These are phyloP conservation scores for Candida saitoana DNA, from an alignment of 805 yeast species.

Conservation along the genomic window DNA sequence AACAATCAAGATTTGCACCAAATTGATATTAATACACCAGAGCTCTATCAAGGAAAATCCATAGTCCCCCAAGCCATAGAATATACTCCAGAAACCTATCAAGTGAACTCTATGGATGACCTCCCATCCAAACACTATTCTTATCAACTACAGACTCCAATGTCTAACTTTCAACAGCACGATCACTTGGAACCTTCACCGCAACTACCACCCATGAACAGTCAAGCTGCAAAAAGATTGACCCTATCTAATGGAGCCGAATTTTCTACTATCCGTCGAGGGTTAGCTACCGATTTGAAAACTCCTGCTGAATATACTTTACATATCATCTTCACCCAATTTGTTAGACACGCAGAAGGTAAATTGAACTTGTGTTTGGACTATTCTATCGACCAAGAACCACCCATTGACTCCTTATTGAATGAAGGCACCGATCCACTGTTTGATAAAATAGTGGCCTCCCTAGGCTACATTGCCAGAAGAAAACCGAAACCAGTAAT, in stretches of 20 bases:
- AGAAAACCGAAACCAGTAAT: constrained; percentile 92
- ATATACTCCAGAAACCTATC: background rate
- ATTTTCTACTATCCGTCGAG: constrained; percentile 28
- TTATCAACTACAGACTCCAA: constrained; percentile 13
- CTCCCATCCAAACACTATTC: background rate
- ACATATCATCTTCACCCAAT: constrained; percentile 91
- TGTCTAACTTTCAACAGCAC: constrained; percentile 11
- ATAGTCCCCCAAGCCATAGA: background rate
- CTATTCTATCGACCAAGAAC: constrained; percentile 64
- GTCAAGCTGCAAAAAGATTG: constrained; percentile 14
- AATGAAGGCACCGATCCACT: constrained; percentile 83
- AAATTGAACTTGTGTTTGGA: constrained; percentile 72
- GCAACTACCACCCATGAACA: constrained; percentile 29
- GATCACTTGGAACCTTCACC: constrained; percentile 30
- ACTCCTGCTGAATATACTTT: constrained; percentile 86
- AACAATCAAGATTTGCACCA: background rate
- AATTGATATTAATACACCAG: background rate
- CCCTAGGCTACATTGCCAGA: constrained; percentile 87
- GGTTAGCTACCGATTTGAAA: constrained; percentile 52
- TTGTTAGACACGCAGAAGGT: constrained; percentile 88
- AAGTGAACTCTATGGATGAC: background rate
- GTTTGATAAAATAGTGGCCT: constrained; percentile 80
- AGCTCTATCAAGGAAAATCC: no score
- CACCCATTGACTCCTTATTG: constrained; percentile 71
- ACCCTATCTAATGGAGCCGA: constrained; percentile 33